Evolutionary conservation across 192 early-diverging fungal species (phyloP), one percentile per base, ranked within the genome.

Genomic region (Backusella tuberculispora): DNA sequence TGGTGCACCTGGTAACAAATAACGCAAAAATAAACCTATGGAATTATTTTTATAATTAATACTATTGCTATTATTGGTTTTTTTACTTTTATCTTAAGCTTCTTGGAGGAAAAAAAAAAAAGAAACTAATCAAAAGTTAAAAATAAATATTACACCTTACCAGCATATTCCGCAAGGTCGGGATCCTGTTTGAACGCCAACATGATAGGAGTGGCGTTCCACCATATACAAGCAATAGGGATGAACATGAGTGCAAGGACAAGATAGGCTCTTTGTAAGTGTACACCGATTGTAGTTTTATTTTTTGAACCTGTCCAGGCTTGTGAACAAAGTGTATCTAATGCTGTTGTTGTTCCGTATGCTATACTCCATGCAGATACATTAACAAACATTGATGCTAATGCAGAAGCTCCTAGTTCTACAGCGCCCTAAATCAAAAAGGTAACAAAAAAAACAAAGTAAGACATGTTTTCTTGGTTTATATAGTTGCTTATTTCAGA

Each of bases 281-380:
- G 88, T 13, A 92, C 81, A 5, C 93, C 93, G 3, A 93, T 83
- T 15, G 87, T 83, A 3, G 82, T 87, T 63, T 84, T 87, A 70
- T 92, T 88, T 44, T 80, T 77, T 26, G 91, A 81, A 4, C 87
- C 89, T 0, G 94, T 91, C 53, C 84, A 94, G 1, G 91, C 86
- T 15, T 93, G 92, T 5, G 88, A 88, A 66, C 92, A 93, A 26
- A 93, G 82, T 0, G 93, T 95, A 76, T 95, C 94, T 10, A 95
- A 78, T 0, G 93, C 92, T 48, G 91, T 86, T 4, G 87, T 85
- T 24, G 88, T 82, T 15, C 94, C 94, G 19, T 91, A 82, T 9
- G 85, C 84, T 42, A 93, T 86, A 17, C 90, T 87, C 78, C 87
- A 92, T 15, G 88, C 89, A 4, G 87, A 84, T 15, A 94, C 89